Evolutionary conservation across 768 basidiomycete species (phyloP).

Genomic region (Mycena epipterygia): DNA sequence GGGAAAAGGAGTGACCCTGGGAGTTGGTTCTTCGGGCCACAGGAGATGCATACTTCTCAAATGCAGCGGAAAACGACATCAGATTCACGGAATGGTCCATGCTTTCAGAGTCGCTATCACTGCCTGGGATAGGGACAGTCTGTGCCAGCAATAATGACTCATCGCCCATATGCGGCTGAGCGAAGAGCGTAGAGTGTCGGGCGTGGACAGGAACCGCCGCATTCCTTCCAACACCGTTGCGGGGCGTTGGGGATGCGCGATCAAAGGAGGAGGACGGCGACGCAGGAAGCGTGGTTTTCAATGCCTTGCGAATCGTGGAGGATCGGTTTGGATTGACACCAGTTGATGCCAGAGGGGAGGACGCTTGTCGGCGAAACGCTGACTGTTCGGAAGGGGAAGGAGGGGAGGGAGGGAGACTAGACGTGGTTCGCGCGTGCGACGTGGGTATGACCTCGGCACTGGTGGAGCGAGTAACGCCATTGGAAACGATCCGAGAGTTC

Average conservation of each 20-base stretch:
- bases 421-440: conserved; percentile 56
- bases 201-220: conserved; percentile 51
- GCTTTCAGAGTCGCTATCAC: conserved; percentile 76
- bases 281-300: conserved; percentile 53
- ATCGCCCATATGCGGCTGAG: conserved; percentile 59
- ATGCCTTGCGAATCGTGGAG: conserved; percentile 54
- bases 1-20: conserved; percentile 65
- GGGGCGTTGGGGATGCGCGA: conserved; percentile 47
- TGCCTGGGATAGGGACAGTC: conserved; percentile 81
- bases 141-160: conserved; percentile 80
- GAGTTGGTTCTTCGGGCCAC: conserved; percentile 50
- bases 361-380: conserved; percentile 58
- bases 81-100: conserved; percentile 70
- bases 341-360: conserved; percentile 60
- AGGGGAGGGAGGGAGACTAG: conserved; percentile 60
- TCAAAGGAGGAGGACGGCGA: conserved; percentile 52
- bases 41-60: conserved; percentile 61
- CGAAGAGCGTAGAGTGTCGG: conserved; percentile 60
- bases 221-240: conserved; percentile 39
- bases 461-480: conserved; percentile 59
- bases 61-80: conserved; percentile 81
- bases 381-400: conserved; percentile 48
- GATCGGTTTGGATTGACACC: conserved; percentile 48
- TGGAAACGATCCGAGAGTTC: conserved; percentile 57
- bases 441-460: conserved; percentile 49